phyloP scores from a whole-genome alignment of 768 basidiomycete species.

The Cubamyces sp. region DNA sequence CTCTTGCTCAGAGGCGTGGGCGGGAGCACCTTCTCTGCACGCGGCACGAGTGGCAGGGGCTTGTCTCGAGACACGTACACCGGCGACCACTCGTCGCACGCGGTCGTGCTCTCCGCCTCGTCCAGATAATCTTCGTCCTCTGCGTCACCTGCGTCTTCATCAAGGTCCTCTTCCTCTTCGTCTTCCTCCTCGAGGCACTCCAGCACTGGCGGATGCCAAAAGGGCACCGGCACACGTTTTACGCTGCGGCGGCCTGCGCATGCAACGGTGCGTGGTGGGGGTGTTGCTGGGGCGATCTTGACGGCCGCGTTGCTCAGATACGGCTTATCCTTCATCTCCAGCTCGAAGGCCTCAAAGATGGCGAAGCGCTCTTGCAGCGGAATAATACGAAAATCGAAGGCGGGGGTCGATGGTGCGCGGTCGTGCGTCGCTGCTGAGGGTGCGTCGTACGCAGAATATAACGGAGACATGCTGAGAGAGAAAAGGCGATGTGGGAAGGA shows the following conservation, averaged over 20 bases:
- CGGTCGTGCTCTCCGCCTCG: constrained; percentile 18
- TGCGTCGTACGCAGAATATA: neutral
- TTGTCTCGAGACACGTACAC: constrained; percentile 8
- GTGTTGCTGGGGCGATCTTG: neutral
- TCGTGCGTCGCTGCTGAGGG: neutral
- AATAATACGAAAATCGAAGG: neutral
- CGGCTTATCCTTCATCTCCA: constrained; percentile 3
- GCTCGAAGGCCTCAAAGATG: constrained; percentile 12
- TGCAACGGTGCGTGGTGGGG: neutral
- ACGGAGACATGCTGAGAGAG: constrained; percentile 6
- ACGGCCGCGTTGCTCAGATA: neutral
- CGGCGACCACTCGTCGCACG: constrained; percentile 12
- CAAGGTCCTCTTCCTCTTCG: neutral
- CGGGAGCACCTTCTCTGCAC: constrained; percentile 5
- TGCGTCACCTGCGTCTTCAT: neutral
- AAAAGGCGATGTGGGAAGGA: constrained; percentile 8
- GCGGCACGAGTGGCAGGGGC: constrained; percentile 5
- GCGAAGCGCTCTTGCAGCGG: constrained; percentile 15
- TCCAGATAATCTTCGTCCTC: constrained; percentile 15
- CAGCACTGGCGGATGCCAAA: neutral
- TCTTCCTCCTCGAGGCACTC: constrained; percentile 16
- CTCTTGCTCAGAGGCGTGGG: constrained; percentile 3
- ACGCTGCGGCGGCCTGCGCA: constrained; percentile 15
- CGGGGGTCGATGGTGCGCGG: neutral
- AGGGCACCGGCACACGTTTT: constrained; percentile 15